Conservation (phyloP, 2,329 filamentous ascomycete species). For the Xylaria sp. region DNA sequence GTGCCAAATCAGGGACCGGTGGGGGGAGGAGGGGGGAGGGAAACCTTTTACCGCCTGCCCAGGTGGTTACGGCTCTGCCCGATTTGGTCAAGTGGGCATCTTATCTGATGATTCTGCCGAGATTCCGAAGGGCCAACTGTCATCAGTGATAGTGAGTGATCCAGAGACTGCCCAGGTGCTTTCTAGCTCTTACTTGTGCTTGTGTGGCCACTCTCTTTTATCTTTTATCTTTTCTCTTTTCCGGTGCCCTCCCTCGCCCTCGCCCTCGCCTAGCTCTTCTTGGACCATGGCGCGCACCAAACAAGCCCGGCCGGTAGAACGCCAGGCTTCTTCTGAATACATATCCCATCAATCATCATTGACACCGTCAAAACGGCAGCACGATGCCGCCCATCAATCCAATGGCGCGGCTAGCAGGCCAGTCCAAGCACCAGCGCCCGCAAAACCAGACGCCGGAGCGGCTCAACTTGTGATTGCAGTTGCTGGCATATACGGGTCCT, state of each 20-base stretch:
- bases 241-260: background rate
- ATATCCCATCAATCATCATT: constrained; percentile 46
- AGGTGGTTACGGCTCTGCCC: background rate
- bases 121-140: constrained; percentile 35
- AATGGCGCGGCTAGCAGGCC: constrained; percentile 35
- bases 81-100: constrained; percentile 14
- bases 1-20: too few species aligned
- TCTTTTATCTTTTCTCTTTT: too few species aligned
- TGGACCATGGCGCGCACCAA: constrained; percentile 72
- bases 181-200: background rate
- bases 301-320: constrained; percentile 67
- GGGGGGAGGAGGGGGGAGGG: background rate
- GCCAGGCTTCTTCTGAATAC: constrained; percentile 70
- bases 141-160: too few species aligned
- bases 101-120: constrained; percentile 39
- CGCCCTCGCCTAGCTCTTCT: background rate
- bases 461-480: constrained; percentile 84
- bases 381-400: constrained; percentile 30
- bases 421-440: constrained; percentile 15
- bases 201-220: too few species aligned
- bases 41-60: constrained; percentile 23
- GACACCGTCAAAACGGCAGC: constrained; percentile 42
- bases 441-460: constrained; percentile 63
- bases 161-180: background rate
- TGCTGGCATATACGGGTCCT: constrained; percentile 94